A percentile compares a stretch with the other conserved stretches of the same genome.
phyloP scores from a whole-genome alignment of 2,329 filamentous ascomycete species.

The Aspergillus sp. region DNA sequence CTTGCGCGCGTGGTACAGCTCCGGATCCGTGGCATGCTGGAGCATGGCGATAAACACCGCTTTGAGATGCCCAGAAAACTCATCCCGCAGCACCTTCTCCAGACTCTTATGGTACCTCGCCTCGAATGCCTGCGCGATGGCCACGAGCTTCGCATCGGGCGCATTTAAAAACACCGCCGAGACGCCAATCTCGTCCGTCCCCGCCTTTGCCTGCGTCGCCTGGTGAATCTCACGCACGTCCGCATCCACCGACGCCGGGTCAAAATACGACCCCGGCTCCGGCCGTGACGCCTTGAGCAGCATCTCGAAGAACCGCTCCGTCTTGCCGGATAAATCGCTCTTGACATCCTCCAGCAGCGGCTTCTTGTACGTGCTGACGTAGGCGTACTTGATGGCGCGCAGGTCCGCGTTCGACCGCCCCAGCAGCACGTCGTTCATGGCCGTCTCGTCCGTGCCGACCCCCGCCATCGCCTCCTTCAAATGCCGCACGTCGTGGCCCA shows the following conservation, averaged over 20 bases:
- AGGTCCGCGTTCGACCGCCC: constrained; percentile 76
- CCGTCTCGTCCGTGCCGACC: constrained; percentile 71
- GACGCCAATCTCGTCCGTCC: constrained; percentile 72
- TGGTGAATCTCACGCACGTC: constrained; percentile 72
- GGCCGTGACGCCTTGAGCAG: constrained; percentile 66
- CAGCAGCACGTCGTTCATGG: constrained; percentile 76
- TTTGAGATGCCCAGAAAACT: constrained; percentile 83
- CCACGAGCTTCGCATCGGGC: constrained; percentile 73
- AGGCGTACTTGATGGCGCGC: constrained; percentile 71
- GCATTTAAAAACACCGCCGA: constrained; percentile 69
- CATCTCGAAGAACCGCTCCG: constrained; percentile 77
- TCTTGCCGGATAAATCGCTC: constrained; percentile 73
- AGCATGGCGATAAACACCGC: constrained; percentile 73
- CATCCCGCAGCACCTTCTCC: constrained; percentile 35
- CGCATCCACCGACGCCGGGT: constrained; percentile 66
- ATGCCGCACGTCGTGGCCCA: constrained; percentile 68
- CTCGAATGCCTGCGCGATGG: constrained; percentile 68
- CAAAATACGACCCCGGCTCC: constrained; percentile 69
- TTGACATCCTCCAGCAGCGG: constrained; percentile 66
- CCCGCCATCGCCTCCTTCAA: constrained; percentile 55
- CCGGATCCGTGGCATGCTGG: constrained; percentile 66
- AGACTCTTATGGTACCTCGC: constrained; percentile 61
- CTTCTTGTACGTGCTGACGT: constrained; percentile 62
- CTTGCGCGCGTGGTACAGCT: constrained; percentile 70
- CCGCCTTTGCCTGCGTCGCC: constrained; percentile 67